A percentile compares a stretch with the other conserved stretches of the same genome.
phyloP scores from a whole-genome alignment of 2,329 filamentous ascomycete species.

The Penicillium nordicum region DNA sequence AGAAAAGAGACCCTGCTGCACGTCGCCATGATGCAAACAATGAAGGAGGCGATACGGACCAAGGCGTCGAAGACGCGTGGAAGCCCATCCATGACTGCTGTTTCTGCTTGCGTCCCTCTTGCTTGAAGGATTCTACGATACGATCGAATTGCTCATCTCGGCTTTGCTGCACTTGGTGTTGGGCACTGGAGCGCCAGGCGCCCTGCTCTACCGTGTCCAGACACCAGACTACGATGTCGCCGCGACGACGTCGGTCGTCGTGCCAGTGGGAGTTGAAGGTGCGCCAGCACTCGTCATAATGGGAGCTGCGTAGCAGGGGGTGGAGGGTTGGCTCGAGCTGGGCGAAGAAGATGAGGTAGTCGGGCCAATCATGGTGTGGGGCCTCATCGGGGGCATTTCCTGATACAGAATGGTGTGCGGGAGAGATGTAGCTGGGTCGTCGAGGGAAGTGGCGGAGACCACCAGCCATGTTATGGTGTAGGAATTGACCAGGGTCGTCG shows the following conservation, averaged over 20 bases:
- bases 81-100: constrained; percentile 14
- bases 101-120: constrained; percentile 18
- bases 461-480: constrained; percentile 52
- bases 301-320: constrained; percentile 41
- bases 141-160: constrained; percentile 37
- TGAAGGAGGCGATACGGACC: constrained; percentile 1
- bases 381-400: constrained; percentile 1
- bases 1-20: constrained; percentile 11
- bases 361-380: constrained; percentile 42
- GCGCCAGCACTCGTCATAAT: constrained; percentile 58
- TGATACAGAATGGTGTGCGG: neutral
- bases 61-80: constrained; percentile 1
- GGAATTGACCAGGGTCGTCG: constrained; percentile 57
- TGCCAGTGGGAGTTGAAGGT: constrained; percentile 62
- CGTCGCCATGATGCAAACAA: constrained; percentile 21
- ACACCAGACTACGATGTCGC: constrained; percentile 63
- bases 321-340: constrained; percentile 53
- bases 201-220: constrained; percentile 38
- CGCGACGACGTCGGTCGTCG: constrained; percentile 58
- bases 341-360: constrained; percentile 54
- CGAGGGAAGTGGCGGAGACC: constrained; percentile 35
- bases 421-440: constrained; percentile 31
- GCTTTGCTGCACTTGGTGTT: constrained; percentile 20
- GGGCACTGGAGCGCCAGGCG: constrained; percentile 33
- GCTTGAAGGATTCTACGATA: constrained; percentile 33